Evolutionary conservation across 1,284 basidiomycete species (phyloP).

Genomic region (Amylostereum areolatum): DNA sequence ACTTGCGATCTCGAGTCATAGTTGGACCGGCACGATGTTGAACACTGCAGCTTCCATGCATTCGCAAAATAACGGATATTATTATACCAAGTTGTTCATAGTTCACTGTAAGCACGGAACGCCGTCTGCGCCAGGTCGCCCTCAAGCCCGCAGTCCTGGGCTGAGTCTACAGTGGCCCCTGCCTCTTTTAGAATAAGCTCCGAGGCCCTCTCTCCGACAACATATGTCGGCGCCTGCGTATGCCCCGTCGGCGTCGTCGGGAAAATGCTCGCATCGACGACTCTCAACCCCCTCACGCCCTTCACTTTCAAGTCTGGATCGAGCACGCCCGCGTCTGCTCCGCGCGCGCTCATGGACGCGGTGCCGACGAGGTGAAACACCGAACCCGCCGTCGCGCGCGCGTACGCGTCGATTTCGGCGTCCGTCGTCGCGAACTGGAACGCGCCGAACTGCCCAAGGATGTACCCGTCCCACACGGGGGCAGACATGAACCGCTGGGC

Average conservation of each 20-base stretch:
- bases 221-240: slow-evolving; percentile 44
- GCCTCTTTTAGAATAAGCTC: slow-evolving; percentile 44
- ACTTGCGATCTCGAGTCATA: too few relatives aligned
- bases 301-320: slow-evolving; percentile 31
- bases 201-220: slow-evolving; percentile 60
- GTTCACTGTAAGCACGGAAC: too few relatives aligned
- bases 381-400: slow-evolving; percentile 47
- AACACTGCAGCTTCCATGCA: too few relatives aligned
- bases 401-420: slow-evolving; percentile 24
- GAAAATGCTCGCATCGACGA: slow-evolving; percentile 58
- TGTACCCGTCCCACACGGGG: slow-evolving; percentile 19
- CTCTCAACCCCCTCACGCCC: slow-evolving; percentile 35
- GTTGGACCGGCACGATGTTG: too few relatives aligned
- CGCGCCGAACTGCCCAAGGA: not conserved
- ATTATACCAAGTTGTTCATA: too few relatives aligned
- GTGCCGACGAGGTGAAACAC: slow-evolving; percentile 54
- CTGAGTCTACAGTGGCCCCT: too few relatives aligned
- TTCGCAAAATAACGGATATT: too few relatives aligned
- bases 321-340: slow-evolving; percentile 35
- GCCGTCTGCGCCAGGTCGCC: slow-evolving; percentile 27
- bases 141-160: slow-evolving; percentile 22
- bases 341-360: slow-evolving; percentile 48
- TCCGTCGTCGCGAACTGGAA: slow-evolving; percentile 15
- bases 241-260: slow-evolving; percentile 28
- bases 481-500: slow-evolving; percentile 21